phyloP scores from a whole-genome alignment of 2,329 filamentous ascomycete species.

The Colletotrichum sp. region DNA sequence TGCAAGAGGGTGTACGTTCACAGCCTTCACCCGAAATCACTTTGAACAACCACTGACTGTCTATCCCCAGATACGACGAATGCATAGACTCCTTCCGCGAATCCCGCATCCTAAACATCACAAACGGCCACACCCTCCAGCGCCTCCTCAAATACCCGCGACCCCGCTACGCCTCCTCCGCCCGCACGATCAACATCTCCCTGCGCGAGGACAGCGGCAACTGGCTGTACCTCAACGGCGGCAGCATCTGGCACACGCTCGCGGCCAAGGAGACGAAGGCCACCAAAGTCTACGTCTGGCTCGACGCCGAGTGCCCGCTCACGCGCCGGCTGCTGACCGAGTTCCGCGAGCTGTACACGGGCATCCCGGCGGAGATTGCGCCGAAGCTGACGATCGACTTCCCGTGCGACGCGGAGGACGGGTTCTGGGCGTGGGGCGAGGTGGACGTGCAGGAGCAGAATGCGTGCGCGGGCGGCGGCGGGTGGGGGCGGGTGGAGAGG shows the following conservation, averaged over 20 bases:
- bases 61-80: slow-evolving; percentile 7
- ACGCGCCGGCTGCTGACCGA: slow-evolving; percentile 20
- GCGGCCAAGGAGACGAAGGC: background rate
- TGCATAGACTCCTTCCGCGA: slow-evolving; percentile 1
- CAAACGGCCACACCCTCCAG: slow-evolving; percentile 12
- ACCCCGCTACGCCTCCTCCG: background rate
- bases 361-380: background rate
- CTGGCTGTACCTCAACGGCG: slow-evolving; percentile 18
- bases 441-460: background rate
- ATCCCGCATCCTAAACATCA: slow-evolving; percentile 14
- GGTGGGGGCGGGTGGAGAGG: background rate
- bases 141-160: background rate
- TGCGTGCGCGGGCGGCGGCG: background rate
- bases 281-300: slow-evolving; percentile 14
- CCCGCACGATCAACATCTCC: slow-evolving; percentile 15
- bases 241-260: slow-evolving; percentile 7
- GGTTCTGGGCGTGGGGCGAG: slow-evolving; percentile 22
- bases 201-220: slow-evolving; percentile 19
- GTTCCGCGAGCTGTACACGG: slow-evolving; percentile 10
- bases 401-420: slow-evolving; percentile 16
- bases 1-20: slow-evolving; percentile 18
- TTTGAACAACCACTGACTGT: background rate
- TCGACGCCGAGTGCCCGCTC: slow-evolving; percentile 21
- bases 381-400: slow-evolving; percentile 2
- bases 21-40: no score